Evolutionary conservation across 1,284 basidiomycete genomes (phyloP), one percentile per base, ranked within the genome.

Genomic region (Cryptococcus wingfieldii): DNA sequence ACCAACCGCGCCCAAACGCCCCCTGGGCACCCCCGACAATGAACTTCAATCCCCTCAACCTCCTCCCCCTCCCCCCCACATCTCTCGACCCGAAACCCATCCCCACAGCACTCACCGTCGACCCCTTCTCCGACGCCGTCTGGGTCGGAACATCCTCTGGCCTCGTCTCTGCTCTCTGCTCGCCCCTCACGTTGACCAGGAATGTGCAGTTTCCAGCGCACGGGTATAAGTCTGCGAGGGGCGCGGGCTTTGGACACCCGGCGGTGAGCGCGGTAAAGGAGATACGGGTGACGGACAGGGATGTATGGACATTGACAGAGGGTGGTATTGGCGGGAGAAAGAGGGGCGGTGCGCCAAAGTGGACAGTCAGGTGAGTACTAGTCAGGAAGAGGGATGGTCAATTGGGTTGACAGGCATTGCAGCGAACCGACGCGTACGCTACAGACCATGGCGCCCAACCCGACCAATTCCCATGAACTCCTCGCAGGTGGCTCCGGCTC

Each of bases 61-160:
- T 77, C 55, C 68, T 76, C 44, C 68, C 66, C 6, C 66, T 76
- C n/a, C 73, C 76, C 10, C 68, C 70, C 14, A 63, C 60, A 42
- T 61, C 67, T 3, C 54, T 62, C 43, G 72, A 74, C 52, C 61
- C 67, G 27, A 70, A 71, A 56, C 74, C 75, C 1, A 58, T 68
- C 31, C 68, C 76, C 0, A 86, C 87, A 19, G 82, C 88, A 0
- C 80, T 97, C 57, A 83, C 86, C 4, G 92, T 98, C 71, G 94
- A 98, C 77, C 87, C 90, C 6, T 86, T 88, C 43, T 88, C 89
- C 1, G 93, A 97, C 75, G 84, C 88, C 13, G 79, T 98, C 38
- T 96, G 93, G 92, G 81, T 87, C 47, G 94, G 92, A 45, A 83
- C 84, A 18, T 83, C 85, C 52, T 78, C 83, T 39, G 94, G 95